Conservation (phyloP, 768 basidiomycete species). For the Boletus subparvulus region DNA sequence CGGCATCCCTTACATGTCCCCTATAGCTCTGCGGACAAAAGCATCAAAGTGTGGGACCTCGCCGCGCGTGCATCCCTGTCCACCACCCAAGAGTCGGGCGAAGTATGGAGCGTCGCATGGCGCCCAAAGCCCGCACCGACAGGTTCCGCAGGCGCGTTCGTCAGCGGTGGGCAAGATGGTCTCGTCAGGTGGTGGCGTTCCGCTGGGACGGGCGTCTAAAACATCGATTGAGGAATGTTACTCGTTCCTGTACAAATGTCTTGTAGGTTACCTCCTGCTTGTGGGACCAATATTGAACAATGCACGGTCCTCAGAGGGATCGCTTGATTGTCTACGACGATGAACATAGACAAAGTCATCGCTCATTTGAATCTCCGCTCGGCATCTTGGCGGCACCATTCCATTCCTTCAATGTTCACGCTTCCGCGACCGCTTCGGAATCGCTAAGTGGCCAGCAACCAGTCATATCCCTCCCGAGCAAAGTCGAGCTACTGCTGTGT, state of each 20-base stretch:
- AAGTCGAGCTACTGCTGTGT: no score
- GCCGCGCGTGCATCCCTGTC: constrained; percentile 70
- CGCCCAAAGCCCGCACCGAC: constrained; percentile 56
- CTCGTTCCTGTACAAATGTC: neutral
- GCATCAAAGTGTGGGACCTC: constrained; percentile 86
- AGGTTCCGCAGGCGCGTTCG: constrained; percentile 60
- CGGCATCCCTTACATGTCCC: neutral
- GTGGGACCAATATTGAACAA: neutral
- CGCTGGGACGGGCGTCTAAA: constrained; percentile 47
- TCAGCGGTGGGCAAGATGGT: constrained; percentile 76
- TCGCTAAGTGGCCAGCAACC: no score
- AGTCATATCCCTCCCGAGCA: no score
- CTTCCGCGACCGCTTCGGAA: no score
- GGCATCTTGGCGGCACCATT: constrained; percentile 28
- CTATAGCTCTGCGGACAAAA: constrained; percentile 77
- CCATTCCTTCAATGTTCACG: no score
- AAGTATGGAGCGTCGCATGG: constrained; percentile 87
- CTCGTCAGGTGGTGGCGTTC: constrained; percentile 75
- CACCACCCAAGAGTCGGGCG: constrained; percentile 73
- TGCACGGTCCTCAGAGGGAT: no score
- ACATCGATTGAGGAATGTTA: neutral
- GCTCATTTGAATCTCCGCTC: constrained; percentile 52
- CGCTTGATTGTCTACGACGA: no score
- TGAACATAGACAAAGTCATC: constrained; percentile 29
- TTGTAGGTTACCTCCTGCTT: neutral